Conservation (phyloP, 164 flowering plant genomes). For the Malania oleifera region DNA sequence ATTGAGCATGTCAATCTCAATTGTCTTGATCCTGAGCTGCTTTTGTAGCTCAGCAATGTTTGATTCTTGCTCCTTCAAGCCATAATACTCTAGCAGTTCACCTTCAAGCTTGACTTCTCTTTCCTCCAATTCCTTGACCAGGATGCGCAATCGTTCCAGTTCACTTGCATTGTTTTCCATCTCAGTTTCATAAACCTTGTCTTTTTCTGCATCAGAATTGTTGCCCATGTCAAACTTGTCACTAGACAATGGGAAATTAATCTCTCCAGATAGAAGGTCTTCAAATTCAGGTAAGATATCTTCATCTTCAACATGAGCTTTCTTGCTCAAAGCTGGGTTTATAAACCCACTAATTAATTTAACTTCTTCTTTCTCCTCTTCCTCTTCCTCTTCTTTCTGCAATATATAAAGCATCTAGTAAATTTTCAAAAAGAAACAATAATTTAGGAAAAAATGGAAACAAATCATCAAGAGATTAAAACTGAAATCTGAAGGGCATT, state of each 20-base stretch:
- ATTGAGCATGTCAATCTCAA: constrained; percentile 83
- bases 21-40: constrained; percentile 88
- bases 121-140: constrained; percentile 88
- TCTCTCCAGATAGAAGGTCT: constrained; percentile 65
- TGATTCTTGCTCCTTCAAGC: constrained; percentile 88
- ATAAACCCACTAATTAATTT: constrained; percentile 70
- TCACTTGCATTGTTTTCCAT: constrained; percentile 75
- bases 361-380: constrained; percentile 88
- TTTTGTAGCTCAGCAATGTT: constrained; percentile 66
- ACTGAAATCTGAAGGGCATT: neutral
- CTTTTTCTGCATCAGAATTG: constrained; percentile 34
- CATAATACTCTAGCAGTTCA: constrained; percentile 90
- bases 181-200: constrained; percentile 57
- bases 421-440: neutral
- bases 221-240: constrained; percentile 34
- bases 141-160: constrained; percentile 55
- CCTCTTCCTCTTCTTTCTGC: constrained; percentile 36
- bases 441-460: too few species aligned
- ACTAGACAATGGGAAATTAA: constrained; percentile 57
- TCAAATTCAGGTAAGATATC: constrained; percentile 78
- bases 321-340: constrained; percentile 33
- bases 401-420: constrained; percentile 6
- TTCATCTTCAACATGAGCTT: constrained; percentile 42
- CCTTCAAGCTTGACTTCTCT: constrained; percentile 94
- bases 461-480: too few species aligned